Conservation (phyloP, 2,329 filamentous ascomycete species). For the Trichoderma atrobrunneum region DNA sequence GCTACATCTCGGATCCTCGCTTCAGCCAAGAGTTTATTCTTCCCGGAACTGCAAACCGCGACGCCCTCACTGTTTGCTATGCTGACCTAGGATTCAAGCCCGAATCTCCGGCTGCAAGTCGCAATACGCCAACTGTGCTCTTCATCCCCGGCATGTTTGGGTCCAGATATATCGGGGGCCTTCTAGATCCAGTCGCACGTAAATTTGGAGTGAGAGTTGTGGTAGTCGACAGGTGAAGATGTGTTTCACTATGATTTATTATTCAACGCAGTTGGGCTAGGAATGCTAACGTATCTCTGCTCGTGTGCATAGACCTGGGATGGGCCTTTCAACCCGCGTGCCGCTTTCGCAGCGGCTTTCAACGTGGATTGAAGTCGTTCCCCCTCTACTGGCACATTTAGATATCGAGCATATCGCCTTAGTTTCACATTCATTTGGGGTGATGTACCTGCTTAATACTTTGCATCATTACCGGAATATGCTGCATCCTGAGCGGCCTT, state of each 20-base stretch:
- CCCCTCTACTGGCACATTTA: neutral
- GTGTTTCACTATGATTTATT: too few species aligned
- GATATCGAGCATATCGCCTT: neutral
- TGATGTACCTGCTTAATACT: neutral
- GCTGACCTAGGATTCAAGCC: slow-evolving; percentile 1
- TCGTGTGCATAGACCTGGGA: neutral
- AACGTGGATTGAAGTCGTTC: neutral
- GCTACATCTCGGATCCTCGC: neutral
- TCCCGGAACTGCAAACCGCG: neutral
- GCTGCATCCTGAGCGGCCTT: neutral
- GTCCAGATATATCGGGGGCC: neutral
- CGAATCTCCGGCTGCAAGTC: neutral
- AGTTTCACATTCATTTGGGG: neutral
- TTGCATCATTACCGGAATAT: neutral
- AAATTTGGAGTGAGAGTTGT: neutral
- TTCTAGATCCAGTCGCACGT: neutral
- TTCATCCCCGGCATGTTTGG: slow-evolving; percentile 14
- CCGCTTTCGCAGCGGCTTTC: neutral
- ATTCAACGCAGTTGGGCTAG: neutral
- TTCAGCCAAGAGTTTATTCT: neutral
- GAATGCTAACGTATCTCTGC: neutral
- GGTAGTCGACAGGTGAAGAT: neutral
- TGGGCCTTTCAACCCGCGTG: neutral
- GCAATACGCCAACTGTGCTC: neutral
- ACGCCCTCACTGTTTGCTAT: neutral